Conservation (phyloP, 1,284 basidiomycete genomes). For the Puccinia polysora region DNA sequence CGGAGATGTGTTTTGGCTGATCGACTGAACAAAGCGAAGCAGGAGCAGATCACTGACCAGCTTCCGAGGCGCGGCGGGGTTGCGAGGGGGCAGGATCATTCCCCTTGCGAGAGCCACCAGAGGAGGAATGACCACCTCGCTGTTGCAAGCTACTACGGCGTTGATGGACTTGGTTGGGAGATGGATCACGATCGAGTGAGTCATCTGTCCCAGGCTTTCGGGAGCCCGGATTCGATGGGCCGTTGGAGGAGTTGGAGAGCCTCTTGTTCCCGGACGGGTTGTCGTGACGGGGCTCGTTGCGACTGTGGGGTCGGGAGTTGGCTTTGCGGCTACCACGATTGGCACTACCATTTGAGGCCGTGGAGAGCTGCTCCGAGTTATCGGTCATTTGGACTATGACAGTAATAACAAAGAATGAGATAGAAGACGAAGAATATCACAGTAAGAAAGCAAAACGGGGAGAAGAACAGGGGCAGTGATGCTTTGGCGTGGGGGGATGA, state of each 20-base stretch:
- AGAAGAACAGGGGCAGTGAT: not conserved
- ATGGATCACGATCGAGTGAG: constrained; percentile 12
- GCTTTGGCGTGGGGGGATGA: not conserved
- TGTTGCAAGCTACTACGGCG: constrained; percentile 33
- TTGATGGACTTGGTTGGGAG: not conserved
- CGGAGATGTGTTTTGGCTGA: not conserved
- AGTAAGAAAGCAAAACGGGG: not conserved
- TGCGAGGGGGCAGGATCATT: not conserved
- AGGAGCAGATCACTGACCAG: constrained; percentile 18
- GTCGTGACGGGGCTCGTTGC: constrained; percentile 29
- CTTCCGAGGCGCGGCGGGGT: constrained; percentile 36
- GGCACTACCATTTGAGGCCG: constrained; percentile 10
- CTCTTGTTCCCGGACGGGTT: constrained; percentile 19
- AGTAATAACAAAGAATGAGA: not conserved
- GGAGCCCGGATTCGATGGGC: not conserved
- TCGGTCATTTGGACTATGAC: constrained; percentile 2
- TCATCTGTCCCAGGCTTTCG: constrained; percentile 3
- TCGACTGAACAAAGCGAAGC: not conserved
- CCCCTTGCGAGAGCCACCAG: constrained; percentile 1
- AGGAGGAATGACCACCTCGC: not conserved
- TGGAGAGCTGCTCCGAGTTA: constrained; percentile 19
- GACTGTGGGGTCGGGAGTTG: constrained; percentile 42
- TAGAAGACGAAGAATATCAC: no score
- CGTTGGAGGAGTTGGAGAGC: constrained; percentile 40
- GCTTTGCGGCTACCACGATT: constrained; percentile 28